Percentiles rank a stretch among this genome's conserved stretches.
Conservation (phyloP, 257 asterid species). For the Jasminum sambac region DNA sequence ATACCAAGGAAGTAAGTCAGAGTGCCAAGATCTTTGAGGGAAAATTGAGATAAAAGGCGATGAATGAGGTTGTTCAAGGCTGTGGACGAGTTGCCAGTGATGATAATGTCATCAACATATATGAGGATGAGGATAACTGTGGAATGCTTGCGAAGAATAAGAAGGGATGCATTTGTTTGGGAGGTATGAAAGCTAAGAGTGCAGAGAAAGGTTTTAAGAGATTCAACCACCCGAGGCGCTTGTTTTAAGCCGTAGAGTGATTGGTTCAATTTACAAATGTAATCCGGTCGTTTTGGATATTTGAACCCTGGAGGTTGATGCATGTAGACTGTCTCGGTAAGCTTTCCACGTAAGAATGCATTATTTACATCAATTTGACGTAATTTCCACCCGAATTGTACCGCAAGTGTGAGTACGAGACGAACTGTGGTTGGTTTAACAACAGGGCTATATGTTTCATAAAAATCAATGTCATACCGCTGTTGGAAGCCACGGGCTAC, state of each 20-base stretch:
- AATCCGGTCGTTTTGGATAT: not conserved
- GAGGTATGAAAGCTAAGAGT: not conserved
- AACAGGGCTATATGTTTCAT: not conserved
- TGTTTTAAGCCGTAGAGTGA: not conserved
- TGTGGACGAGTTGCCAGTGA: not conserved
- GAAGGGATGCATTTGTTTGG: not conserved
- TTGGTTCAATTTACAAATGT: no score
- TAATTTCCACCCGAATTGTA: not conserved
- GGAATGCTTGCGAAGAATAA: not conserved
- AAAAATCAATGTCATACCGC: not conserved
- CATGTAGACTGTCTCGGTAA: not conserved
- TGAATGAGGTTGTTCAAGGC: not conserved
- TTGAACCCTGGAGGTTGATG: not conserved
- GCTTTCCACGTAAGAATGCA: not conserved
- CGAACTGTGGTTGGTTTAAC: not conserved
- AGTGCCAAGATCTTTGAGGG: not conserved
- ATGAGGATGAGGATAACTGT: not conserved
- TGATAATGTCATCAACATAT: not conserved
- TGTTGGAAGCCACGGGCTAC: not conserved
- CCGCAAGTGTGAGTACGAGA: not conserved
- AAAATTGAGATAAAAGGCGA: not conserved
- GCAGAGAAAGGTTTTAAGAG: no score
- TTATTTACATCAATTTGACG: not conserved
- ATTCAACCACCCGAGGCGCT: not conserved
- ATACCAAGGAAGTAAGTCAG: not conserved